phyloP scores from a whole-genome alignment of 345 rosid species.

The Eucalyptus erythrocorys region DNA sequence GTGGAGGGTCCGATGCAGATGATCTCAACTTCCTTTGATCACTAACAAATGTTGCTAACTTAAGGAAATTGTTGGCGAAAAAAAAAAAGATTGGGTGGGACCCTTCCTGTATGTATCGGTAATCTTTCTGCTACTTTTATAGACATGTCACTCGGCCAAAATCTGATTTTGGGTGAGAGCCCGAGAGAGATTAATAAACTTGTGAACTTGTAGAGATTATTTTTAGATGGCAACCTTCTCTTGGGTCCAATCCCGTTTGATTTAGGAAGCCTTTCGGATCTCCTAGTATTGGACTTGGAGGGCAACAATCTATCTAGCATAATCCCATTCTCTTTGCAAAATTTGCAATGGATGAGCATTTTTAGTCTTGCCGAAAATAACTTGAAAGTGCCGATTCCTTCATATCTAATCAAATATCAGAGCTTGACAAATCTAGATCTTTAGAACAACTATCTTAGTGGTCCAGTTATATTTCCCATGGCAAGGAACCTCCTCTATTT shows the following conservation, averaged over 20 bases:
- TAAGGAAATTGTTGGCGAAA: neutral
- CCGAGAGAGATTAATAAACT: constrained; percentile 6
- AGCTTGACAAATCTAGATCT: neutral
- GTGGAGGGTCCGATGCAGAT: neutral
- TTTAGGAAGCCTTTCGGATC: neutral
- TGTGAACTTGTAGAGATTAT: neutral
- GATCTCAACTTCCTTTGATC: constrained; percentile 5
- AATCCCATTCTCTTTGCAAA: neutral
- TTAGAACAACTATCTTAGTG: neutral
- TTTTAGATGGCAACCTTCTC: neutral
- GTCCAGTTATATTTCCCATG: neutral
- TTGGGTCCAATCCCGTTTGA: neutral
- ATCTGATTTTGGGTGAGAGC: neutral
- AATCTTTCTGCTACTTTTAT: neutral
- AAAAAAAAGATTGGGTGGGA: neutral
- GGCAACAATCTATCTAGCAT: neutral
- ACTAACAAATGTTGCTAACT: neutral
- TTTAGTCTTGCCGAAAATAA: neutral
- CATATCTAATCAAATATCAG: neutral
- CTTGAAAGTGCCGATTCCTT: neutral
- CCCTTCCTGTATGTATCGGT: neutral
- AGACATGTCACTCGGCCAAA: neutral
- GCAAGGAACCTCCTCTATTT: neutral
- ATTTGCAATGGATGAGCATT: neutral
- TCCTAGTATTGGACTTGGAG: neutral